Base-by-base conservation (phyloP, 2,329 filamentous ascomycete species). In the Cryphonectria radicalis region DNA sequence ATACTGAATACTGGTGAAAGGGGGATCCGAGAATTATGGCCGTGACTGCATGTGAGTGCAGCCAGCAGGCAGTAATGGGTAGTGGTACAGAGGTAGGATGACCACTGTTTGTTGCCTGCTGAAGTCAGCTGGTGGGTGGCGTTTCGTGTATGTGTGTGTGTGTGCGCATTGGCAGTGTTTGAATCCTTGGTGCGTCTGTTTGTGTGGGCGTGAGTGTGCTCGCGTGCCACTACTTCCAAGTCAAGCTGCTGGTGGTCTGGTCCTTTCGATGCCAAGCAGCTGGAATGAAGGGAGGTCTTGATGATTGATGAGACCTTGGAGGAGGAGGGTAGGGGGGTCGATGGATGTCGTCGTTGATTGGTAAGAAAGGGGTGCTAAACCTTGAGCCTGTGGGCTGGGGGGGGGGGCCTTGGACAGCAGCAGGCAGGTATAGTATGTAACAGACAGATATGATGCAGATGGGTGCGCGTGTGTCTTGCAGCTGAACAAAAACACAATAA, bases 1-100 rank as follows among this genome's bases (percentile, higher is more conserved):
- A 64, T 64, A 43, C 22, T 42, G 17, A 28, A 42, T 28, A 43
- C n/a, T 64, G 42, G 22, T 42, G 22, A 28, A 8, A 8, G 19
- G 35, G 25, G 40, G 40, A 28, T 8, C n/a, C 19, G n/a, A 43
- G n/a, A 17, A 43, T 40, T 32, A 43, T n/a, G 35, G n/a, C 3
- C 1, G 60, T 63, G 60, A 63, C 62, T 64, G 62, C 35, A 46
- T 64, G 40, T 25, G 37, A 63, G 35, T 59, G 28, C 35, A 62
- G 59, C 35, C 5, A 11, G 32, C 25, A 19, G 32, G 22, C 14
- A 32, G 28, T 14, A 19, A 19, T n/a, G 19, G 46, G 28, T 35
- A 59, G 10, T 59, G 3, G 55, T 59, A 59, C 55, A 59, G 25
- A 59, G 25, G 25, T 11, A 62, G 32, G 35, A 8, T 13, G 59